Evolutionary conservation across 1,284 basidiomycete genomes (phyloP), one percentile per base, ranked within the genome.

Genomic region (Stereum hirsutum): DNA sequence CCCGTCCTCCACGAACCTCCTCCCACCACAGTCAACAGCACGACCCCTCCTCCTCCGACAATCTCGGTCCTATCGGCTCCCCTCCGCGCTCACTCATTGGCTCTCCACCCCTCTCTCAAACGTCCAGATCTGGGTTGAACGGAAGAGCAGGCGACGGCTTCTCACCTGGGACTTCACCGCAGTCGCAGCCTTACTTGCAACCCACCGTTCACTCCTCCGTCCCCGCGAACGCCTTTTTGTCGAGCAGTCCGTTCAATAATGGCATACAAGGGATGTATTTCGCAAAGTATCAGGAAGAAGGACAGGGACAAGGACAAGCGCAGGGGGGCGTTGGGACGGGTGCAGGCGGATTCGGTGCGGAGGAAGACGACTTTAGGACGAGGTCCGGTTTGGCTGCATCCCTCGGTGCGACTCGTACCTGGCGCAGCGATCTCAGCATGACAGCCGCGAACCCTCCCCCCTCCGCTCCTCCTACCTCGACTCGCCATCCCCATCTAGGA

Each of bases 21-120:
- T n/a, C n/a, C n/a, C n/a, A n/a, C n/a, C n/a, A n/a, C n/a, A n/a
- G n/a, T n/a, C 55, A 62, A 54, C 49, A 62, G 52, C 58, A 53
- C 30, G 52, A 48, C 30, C 51, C 53, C 7, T 44, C 63, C 50
- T 48, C 57, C 53, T 50, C 52, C 15, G 50, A 62, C 38, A 83
- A 86, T 57, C 81, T 85, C 51, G 85, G 85, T 5, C 83, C 84
- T 14, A 85, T 89, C 47, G 85, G 86, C 7, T 85, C 81, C 6
- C 82, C 83, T 19, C 64, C 83, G 15, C 64, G 70, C 30, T 58
- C 64, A 37, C 62, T 50, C 55, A 64, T 41, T 55, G 64, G 47
- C 52, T 58, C 54, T 40, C 47, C 57, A 23, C 59, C 58, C 41
- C 56, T 65, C 45, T n/a, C n/a, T n/a, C n/a, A n/a, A n/a, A n/a